Evolutionary conservation across 768 basidiomycete genomes (phyloP), one percentile per base, ranked within the genome.

Genomic region (Gyrodon lividus): DNA sequence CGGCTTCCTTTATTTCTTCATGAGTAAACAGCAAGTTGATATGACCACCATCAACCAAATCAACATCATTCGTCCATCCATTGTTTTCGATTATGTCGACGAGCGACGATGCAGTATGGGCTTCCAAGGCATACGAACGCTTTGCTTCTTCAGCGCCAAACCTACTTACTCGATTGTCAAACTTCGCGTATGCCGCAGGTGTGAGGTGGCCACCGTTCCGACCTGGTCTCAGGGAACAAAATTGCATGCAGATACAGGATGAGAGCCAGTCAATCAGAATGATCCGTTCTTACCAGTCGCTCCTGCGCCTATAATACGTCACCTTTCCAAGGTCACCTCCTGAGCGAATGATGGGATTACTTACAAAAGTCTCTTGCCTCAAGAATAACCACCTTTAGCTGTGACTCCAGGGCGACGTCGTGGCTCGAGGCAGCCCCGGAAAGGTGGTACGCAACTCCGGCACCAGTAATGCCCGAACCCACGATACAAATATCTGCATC

Each of bases 281-380:
- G 17, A 16, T 24, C 14, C 19, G 10, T 24, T 46, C 59, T 56
- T 54, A 84, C 89, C 87, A 48, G 90, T 93, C 30, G 89, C 86
- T 31, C 89, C 87, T 49, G 85, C 81, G 67, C 86, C 86, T 85
- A 30, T 44, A 24, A 33, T 5, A 16, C 12, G 19, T 52, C 30
- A 57, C 50, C 28, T 6, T 16, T 13, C 46, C 13, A 38, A 23
- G 51, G 51, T 6, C 12, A 9, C 10, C 22, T 5, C 26, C 8
- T 34, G 24, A 42, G 26, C 17, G 6, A 6, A 26, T 16, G 35
- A 37, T 5, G 8, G 35, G 4, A 23, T 26, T 19, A 74, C 89
- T 70, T 20, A 92, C 92, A 89, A 67, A 94, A 87, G 61, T 91
- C 86, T 59, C 94, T 74, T 4, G 92, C 94, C 62, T 96, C 93